phyloP scores from a whole-genome alignment of 345 rosid species.

The Sonneratia alba region DNA sequence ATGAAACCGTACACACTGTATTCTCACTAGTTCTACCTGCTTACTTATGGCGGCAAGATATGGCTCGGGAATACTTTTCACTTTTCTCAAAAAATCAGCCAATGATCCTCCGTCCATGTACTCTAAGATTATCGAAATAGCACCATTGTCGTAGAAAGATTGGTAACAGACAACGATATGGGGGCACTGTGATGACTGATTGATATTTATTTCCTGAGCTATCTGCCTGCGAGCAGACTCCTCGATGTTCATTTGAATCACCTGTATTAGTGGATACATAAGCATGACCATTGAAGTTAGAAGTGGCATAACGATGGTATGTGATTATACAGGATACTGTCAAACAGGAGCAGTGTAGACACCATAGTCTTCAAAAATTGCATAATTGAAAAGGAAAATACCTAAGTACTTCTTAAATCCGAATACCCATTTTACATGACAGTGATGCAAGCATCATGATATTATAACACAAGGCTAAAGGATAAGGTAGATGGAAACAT shows the following conservation, averaged over 20 bases:
- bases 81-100: slow-evolving; percentile 65
- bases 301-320: neutral
- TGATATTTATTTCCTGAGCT: slow-evolving; percentile 73
- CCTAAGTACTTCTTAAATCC: neutral
- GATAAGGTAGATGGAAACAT: neutral
- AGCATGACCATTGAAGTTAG: neutral
- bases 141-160: slow-evolving; percentile 71
- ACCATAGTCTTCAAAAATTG: neutral
- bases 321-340: neutral
- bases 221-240: slow-evolving; percentile 54
- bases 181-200: slow-evolving; percentile 71
- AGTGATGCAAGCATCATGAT: neutral
- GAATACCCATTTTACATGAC: neutral
- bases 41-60: slow-evolving; percentile 69
- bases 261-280: slow-evolving; percentile 24
- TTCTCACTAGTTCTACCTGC: slow-evolving; percentile 37
- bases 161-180: slow-evolving; percentile 75
- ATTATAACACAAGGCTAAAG: neutral
- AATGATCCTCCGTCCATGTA: slow-evolving; percentile 94
- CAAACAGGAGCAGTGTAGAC: neutral
- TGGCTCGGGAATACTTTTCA: slow-evolving; percentile 57
- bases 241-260: slow-evolving; percentile 68
- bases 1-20: neutral
- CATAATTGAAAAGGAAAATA: neutral
- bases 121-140: slow-evolving; percentile 72